phyloP scores from a whole-genome alignment of 108 stramenopile genomes.

The Conticribra guillardii region DNA sequence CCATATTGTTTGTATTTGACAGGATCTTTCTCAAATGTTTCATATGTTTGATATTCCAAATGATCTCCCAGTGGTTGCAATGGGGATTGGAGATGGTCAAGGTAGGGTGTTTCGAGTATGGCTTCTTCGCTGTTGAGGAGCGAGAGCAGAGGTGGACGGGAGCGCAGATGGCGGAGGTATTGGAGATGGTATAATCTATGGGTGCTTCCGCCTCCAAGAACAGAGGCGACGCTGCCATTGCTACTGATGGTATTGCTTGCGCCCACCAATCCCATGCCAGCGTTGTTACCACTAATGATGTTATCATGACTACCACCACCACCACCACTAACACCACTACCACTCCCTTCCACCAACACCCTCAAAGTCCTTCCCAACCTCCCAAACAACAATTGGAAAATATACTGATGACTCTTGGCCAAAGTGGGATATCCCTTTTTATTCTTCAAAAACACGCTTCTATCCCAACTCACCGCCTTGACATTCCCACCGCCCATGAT shows the following conservation, averaged over 20 bases:
- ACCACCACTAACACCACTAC: conserved; percentile 20
- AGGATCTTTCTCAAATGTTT: conserved; percentile 97
- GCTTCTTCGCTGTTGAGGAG: conserved; percentile 78
- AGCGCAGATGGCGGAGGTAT: conserved; percentile 90
- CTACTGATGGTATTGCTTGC: not conserved
- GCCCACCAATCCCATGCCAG: not conserved
- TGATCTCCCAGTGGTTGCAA: conserved; percentile 97
- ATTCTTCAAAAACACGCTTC: conserved; percentile 87
- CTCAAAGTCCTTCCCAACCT: conserved; percentile 72
- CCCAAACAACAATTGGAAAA: conserved; percentile 69
- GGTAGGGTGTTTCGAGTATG: conserved; percentile 72
- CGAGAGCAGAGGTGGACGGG: conserved; percentile 36
- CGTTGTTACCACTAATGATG: conserved; percentile 22
- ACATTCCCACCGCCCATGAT: conserved; percentile 81
- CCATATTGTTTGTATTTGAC: conserved; percentile 95
- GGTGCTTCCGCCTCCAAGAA: conserved; percentile 7
- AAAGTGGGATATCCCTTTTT: conserved; percentile 92
- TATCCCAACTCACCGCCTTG: conserved; percentile 73
- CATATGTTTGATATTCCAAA: conserved; percentile 97
- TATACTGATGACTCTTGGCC: conserved; percentile 78
- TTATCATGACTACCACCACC: not conserved
- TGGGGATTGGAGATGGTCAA: conserved; percentile 95
- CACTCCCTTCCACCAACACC: conserved; percentile 63
- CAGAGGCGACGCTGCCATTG: conserved; percentile 10
- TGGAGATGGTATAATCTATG: conserved; percentile 74